Evolutionary conservation across 148 eudicot genomes (phyloP), one percentile per base, ranked within the genome.

Genomic region (Selenicereus undatus): DNA sequence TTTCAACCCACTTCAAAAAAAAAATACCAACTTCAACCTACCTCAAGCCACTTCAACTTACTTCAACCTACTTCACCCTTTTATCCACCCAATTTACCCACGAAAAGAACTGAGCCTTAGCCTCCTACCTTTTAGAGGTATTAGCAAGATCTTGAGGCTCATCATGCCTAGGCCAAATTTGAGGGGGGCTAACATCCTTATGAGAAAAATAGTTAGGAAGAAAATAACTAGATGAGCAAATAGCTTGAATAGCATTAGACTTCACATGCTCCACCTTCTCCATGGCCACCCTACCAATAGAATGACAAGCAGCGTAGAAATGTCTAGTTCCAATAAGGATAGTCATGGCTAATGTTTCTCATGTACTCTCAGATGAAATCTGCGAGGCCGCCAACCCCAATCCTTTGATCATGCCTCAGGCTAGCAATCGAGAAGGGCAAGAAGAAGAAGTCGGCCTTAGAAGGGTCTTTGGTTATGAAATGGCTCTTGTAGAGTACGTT

Each of bases 121-220:
- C 21, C 65, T n/a, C 62, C 70, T 82, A 95, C 98, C 98, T 91
- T 77, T 89, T 81, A 8, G 92, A 81, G 71, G 86, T 84, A 11
- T 66, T 27, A 22, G 81, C 81, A 50, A 88, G 90, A 68, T 54
- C 65, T 0, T 83, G 89, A 72, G 84, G 88, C 3, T 78, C 80
- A n/a, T 90, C 93, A 39, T 88, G 88, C 76, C 99, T 83, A 0
- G 99, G 99, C 97, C 99, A 95, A 76, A 95, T 93, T 80, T 95
- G 99, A 4, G 99, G 99, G 56, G 93, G 86, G 10, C 90, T 79
- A n/a, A 90, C 92, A 88, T 95, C 99, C 81, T 95, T 95, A 69
- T 93, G 99, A 65, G 99, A 74, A 81, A 86, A 86, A 77, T 95
- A 95, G 18, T 91, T 93, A 4, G 88, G 74, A 51, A 92, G 81